Base-by-base conservation (phyloP, 305 asterid species). In the Solanum hybrid region DNA sequence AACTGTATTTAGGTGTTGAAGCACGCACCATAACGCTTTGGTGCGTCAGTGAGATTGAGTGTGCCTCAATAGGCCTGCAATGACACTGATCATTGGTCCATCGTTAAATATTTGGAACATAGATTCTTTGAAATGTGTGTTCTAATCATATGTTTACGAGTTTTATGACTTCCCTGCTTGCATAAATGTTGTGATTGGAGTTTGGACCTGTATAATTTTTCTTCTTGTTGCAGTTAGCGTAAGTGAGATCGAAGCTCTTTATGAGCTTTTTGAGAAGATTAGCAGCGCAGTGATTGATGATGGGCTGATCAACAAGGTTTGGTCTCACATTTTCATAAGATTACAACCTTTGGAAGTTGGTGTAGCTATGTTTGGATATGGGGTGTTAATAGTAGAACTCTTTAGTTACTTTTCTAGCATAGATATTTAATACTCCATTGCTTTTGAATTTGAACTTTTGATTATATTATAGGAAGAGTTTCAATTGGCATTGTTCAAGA, bases 261-360 rank as follows among this genome's bases (percentile, higher is more conserved):
- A 97, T 91, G 99, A 95, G 92, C 94, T 97, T 40, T 97, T 97
- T 88, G 96, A 95, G 97, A 97, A 96, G 98, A 97, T 97, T 38
- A 97, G 99, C 95, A 97, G 99, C 89, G 99, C 98, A 86, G 99
- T 97, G 93, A 97, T 95, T 89, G 99, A 97, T 93, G 99, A 97
- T 88, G 99, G 99, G 89, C 92, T 97, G 90, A 97, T 97, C 92
- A 97, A 96, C 93, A 97, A 97, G 99, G 99, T 97, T 86, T 87
- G 60, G 32, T 31, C 69, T 71, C 27, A 9, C 10, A 35, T 86
- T 86, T 86, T 5, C 38, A 16, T 79, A 24, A 79, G 51, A 31
- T 75, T 31, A 75, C n/a, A 75, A 31, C 42, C 3, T 76, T 17
- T 76, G 40, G 81, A 76, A 32, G 27, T n/a, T 17, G 42, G 14